Percentiles rank a stretch among this genome's conserved stretches.
Evolutionary conservation across 352 stramenopile genomes (phyloP).

Genomic region (Pythium volutum): DNA sequence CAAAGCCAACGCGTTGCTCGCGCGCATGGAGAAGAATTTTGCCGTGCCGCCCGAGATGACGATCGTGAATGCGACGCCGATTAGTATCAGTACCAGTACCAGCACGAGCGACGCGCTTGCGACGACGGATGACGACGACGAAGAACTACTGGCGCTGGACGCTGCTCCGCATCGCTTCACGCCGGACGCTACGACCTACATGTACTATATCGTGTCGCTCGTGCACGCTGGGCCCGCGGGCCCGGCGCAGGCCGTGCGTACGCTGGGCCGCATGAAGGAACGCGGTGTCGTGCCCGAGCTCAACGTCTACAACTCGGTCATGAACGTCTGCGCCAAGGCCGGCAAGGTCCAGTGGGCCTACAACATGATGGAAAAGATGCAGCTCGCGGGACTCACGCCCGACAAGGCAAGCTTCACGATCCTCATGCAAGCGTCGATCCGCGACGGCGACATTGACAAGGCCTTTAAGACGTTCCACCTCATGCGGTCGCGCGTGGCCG

Average conservation of each 20-base stretch:
- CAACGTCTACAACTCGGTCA: constrained; percentile 75
- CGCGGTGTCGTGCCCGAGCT: constrained; percentile 53
- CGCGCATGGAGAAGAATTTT: constrained; percentile 72
- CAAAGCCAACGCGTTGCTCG: constrained; percentile 66
- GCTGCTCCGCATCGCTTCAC: constrained; percentile 44
- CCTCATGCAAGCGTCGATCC: constrained; percentile 75
- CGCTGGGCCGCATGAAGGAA: constrained; percentile 80
- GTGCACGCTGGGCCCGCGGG: constrained; percentile 41
- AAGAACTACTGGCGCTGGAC: constrained; percentile 30
- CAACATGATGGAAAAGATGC: constrained; percentile 87
- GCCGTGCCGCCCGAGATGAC: constrained; percentile 10
- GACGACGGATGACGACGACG: constrained; percentile 18
- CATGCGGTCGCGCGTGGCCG: constrained; percentile 69
- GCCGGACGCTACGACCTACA: constrained; percentile 65
- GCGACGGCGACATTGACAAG: constrained; percentile 68
- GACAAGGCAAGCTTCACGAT: constrained; percentile 75
- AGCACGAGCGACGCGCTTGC: not conserved
- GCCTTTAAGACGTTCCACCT: constrained; percentile 85
- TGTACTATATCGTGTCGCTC: constrained; percentile 72
- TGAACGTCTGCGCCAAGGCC: constrained; percentile 77
- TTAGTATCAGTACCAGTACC: too few relatives aligned
- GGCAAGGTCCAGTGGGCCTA: constrained; percentile 66
- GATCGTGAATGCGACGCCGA: constrained; percentile 9
- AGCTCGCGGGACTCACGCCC: constrained; percentile 62
- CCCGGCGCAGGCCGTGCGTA: constrained; percentile 49